Conservation (phyloP, 2,329 filamentous ascomycete genomes). For the Periconia digitata region DNA sequence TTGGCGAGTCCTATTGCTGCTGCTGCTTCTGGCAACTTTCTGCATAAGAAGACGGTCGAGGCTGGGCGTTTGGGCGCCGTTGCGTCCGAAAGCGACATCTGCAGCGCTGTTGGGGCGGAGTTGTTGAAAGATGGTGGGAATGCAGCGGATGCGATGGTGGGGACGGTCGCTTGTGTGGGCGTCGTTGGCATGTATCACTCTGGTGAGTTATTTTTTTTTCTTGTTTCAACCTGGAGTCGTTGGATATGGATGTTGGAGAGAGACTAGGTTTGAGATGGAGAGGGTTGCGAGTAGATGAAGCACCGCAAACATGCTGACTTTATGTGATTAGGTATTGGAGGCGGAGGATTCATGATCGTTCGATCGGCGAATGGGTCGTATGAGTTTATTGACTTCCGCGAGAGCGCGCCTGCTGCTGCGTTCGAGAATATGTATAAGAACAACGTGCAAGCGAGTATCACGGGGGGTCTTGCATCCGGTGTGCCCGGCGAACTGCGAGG, state of each 20-base stretch:
- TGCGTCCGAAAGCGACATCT: constrained; percentile 49
- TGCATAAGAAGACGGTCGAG: constrained; percentile 15
- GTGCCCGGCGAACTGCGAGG: constrained; percentile 78
- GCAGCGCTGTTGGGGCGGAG: constrained; percentile 51
- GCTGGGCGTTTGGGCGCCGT: constrained; percentile 46
- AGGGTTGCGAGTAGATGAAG: not conserved
- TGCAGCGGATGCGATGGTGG: constrained; percentile 53
- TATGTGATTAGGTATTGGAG: constrained; percentile 69
- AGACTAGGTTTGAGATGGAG: not conserved
- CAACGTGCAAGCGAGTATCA: constrained; percentile 66
- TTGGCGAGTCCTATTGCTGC: constrained; percentile 26
- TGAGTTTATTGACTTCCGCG: constrained; percentile 87
- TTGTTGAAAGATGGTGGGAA: constrained; percentile 53
- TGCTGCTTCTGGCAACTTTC: constrained; percentile 16
- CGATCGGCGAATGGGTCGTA: constrained; percentile 72
- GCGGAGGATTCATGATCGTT: constrained; percentile 87
- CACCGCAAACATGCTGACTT: constrained; percentile 8
- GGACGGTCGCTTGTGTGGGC: constrained; percentile 51
- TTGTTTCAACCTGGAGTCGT: too few relatives aligned
- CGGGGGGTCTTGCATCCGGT: constrained; percentile 68
- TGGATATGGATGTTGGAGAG: too few relatives aligned
- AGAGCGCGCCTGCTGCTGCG: constrained; percentile 81
- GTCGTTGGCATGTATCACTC: constrained; percentile 53
- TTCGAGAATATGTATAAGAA: constrained; percentile 82
- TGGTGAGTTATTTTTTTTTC: constrained; percentile 22